phyloP scores from a whole-genome alignment of 805 yeast genomes.

The Kockiozyma suomiensis region DNA sequence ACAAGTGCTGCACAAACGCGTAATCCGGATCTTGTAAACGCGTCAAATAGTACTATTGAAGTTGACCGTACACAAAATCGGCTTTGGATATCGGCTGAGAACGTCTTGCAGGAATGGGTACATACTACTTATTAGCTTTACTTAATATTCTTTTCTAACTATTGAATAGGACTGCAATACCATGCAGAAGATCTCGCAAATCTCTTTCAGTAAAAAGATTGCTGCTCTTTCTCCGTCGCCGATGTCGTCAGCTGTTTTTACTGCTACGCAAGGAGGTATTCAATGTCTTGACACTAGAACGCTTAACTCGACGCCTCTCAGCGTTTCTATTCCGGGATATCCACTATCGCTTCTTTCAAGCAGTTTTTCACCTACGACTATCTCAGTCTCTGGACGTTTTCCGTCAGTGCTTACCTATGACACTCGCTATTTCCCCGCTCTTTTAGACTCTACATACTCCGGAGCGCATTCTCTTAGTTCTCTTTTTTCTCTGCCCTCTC shows the following conservation, averaged over 20 bases:
- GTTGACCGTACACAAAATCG: conserved; percentile 1
- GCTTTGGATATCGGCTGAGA: conserved; percentile 27
- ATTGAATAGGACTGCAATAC: conserved; percentile 13
- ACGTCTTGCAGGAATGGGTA: conserved; percentile 29
- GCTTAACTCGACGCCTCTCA: background rate
- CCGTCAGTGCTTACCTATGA: conserved; percentile 30
- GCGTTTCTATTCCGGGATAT: conserved; percentile 25
- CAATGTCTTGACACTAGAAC: background rate
- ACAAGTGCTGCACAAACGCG: conserved; percentile 8
- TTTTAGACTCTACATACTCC: conserved; percentile 21
- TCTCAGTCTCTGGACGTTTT: conserved; percentile 29
- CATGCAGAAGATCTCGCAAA: conserved; percentile 13
- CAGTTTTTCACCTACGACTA: conserved; percentile 14
- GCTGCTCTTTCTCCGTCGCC: conserved; percentile 14
- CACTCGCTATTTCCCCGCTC: conserved; percentile 9
- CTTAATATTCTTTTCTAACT: background rate
- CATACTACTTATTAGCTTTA: background rate
- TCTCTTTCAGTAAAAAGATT: background rate
- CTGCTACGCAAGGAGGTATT: conserved; percentile 6
- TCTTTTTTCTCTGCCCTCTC: conserved; percentile 9
- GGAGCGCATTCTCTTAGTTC: conserved; percentile 33
- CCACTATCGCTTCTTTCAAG: conserved; percentile 17
- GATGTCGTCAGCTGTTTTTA: conserved; percentile 2
- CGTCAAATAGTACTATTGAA: conserved; percentile 7
- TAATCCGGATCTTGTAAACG: conserved; percentile 2